Evolutionary conservation across 2,329 filamentous ascomycete species (phyloP), one percentile per base, ranked within the genome.

Genomic region (Diaporthe sp.): DNA sequence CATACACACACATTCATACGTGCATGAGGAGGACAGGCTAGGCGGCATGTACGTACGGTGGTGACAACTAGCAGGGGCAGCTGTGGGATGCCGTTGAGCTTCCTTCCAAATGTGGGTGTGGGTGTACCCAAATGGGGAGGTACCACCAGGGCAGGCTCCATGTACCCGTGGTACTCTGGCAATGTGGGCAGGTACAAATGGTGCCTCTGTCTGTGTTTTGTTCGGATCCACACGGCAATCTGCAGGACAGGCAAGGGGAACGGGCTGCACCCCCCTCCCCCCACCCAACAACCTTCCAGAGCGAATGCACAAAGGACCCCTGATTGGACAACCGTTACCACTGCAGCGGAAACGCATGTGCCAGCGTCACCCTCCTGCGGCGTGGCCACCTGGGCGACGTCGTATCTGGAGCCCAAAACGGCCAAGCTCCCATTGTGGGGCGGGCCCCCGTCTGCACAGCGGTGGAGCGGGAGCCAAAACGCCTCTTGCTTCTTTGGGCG

Each of bases 401-500:
- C 22, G 64, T 54, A 68, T 68, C 64, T 12, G 64, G 45, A 33
- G 22, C 64, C 64, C 64, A 8, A 68, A 68, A 68, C 64, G 64
- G 64, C 13, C 64, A 68, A 68, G 64, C 33, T 33, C 47, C 30
- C 45, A 54, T 28, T 3, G 64, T 68, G 45, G 64, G 64, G 47
- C 61, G 28, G 61, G 22, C 45, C 64, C 64, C 47, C 64, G 47
- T 45, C 47, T 68, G 64, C 64, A 54, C 30, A 13, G 40, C 25
- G 58, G 33, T 72, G 28, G 70, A 30, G 58, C 54, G 70, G 57
- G 55, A 71, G 69, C 47, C 47, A 72, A 64, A 72, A 64, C 33
- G 52, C 42, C 66, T 52, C 42, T 74, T 74, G 38, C 72, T 61
- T 74, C 72, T 74, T 74, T 74, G 72, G 72, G 72, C 72, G 72